phyloP scores from a whole-genome alignment of 2,329 filamentous ascomycete species.

The Berkeleyomyces rouxiae region DNA sequence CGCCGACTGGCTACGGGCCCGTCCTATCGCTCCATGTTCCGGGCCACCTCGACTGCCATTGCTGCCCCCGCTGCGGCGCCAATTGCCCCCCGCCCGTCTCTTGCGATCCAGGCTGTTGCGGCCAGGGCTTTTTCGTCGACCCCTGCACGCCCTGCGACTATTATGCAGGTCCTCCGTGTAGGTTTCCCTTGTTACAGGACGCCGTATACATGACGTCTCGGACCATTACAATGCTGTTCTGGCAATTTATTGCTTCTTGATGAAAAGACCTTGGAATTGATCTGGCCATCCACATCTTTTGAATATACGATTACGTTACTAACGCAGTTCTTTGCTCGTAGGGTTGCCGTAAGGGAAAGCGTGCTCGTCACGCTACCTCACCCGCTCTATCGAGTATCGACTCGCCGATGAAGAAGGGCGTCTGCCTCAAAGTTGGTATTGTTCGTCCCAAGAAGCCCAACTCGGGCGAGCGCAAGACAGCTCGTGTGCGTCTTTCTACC shows the following conservation, averaged over 20 bases:
- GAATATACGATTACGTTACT: not conserved
- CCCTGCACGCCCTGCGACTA: constrained; percentile 40
- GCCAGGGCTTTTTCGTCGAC: constrained; percentile 37
- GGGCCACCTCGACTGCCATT: constrained; percentile 19
- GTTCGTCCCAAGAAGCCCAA: constrained; percentile 98
- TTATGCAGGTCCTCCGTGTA: constrained; percentile 54
- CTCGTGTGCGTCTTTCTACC: constrained; percentile 73
- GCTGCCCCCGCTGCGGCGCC: not conserved
- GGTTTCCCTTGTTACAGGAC: constrained; percentile 14
- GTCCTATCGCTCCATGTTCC: constrained; percentile 13
- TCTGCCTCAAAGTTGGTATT: constrained; percentile 85
- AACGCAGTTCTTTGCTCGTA: constrained; percentile 20
- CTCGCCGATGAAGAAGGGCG: constrained; percentile 78
- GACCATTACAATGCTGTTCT: not conserved
- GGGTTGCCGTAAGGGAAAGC: constrained; percentile 64
- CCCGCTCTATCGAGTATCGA: constrained; percentile 57
- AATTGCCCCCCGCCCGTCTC: not conserved
- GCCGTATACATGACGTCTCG: not conserved
- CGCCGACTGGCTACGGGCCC: constrained; percentile 9
- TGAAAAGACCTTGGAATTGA: too few relatives aligned
- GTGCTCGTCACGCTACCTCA: constrained; percentile 70
- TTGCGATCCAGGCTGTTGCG: not conserved
- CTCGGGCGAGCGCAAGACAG: constrained; percentile 90
- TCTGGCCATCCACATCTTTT: not conserved
- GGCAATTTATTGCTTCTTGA: not conserved